Percentiles rank a stretch among this genome's conserved stretches.
These are phyloP conservation scores for Suillus occidentalis DNA, from an alignment of 768 basidiomycete species.

Conservation along the genomic window DNA sequence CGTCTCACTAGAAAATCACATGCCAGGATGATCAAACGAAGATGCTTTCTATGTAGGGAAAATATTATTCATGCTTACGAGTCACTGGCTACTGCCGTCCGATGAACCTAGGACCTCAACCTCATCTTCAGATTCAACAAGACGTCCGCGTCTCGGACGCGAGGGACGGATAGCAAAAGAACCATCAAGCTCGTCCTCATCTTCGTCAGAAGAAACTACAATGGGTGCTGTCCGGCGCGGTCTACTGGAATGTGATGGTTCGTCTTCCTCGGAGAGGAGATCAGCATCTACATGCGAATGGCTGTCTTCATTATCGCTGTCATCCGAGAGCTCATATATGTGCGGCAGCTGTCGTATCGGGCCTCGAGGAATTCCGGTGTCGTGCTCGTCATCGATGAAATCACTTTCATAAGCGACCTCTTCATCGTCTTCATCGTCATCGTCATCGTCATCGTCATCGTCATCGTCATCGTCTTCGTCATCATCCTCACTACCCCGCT, in stretches of 20 bases:
- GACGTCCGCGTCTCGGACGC: background rate
- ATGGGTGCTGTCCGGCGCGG: background rate
- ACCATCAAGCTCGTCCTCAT: slow-evolving; percentile 11
- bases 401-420: slow-evolving; percentile 51
- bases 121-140: slow-evolving; percentile 27
- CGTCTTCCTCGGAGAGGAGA: slow-evolving; percentile 6
- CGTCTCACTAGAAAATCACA: background rate
- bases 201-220: slow-evolving; percentile 21
- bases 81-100: slow-evolving; percentile 3
- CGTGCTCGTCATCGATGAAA: slow-evolving; percentile 54
- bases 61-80: slow-evolving; percentile 4
- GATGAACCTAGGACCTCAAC: slow-evolving; percentile 1
- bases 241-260: slow-evolving; percentile 1
- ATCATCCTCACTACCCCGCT: slow-evolving; percentile 20
- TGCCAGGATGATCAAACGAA: background rate
- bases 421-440: slow-evolving; percentile 28
- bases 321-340: slow-evolving; percentile 25
- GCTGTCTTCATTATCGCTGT: slow-evolving; percentile 14
- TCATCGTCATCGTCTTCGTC: slow-evolving; percentile 20
- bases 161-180: background rate
- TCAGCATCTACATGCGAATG: slow-evolving; percentile 3
- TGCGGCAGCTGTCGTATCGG: slow-evolving; percentile 14
- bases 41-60: slow-evolving; percentile 5
- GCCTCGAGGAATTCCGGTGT: slow-evolving; percentile 3
- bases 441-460: slow-evolving; percentile 20